Evolutionary conservation across 2,329 filamentous ascomycete genomes (phyloP).

Genomic region (Hypoxylon sp.): DNA sequence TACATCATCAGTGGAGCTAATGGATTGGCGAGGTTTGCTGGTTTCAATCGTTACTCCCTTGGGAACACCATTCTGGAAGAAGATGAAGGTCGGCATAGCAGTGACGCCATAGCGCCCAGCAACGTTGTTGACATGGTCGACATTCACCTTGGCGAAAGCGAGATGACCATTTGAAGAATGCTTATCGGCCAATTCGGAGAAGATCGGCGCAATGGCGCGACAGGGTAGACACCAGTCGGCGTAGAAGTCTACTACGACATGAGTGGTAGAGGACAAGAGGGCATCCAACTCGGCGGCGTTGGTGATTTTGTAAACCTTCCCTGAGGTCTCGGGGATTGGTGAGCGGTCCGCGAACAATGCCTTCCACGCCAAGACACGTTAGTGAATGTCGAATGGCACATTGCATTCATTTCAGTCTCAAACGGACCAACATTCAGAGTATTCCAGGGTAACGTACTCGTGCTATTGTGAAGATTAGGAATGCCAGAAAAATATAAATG

Average conservation of each 20-base stretch:
- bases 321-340: conserved; percentile 8
- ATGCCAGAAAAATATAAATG: background rate
- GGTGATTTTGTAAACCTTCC: background rate
- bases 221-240: conserved; percentile 8
- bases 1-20: background rate
- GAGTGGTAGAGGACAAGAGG: conserved; percentile 5
- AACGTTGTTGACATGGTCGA: conserved; percentile 3
- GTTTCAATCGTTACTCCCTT: conserved; percentile 1
- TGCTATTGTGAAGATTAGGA: background rate
- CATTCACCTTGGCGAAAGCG: conserved; percentile 11
- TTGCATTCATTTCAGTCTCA: background rate
- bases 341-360: conserved; percentile 7
- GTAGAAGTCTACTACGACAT: conserved; percentile 11
- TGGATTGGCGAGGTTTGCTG: background rate
- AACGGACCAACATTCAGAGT: background rate
- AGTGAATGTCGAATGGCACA: background rate
- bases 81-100: conserved; percentile 6
- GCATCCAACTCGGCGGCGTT: conserved; percentile 1
- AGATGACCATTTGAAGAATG: background rate
- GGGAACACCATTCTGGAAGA: conserved; percentile 2
- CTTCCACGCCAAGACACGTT: background rate
- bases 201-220: conserved; percentile 8
- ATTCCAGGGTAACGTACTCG: background rate
- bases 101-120: conserved; percentile 5
- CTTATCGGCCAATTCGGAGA: conserved; percentile 4